Percentiles rank a stretch among this genome's conserved stretches.
phyloP scores from a whole-genome alignment of 805 yeast genomes.

The Starmerella roubikii region DNA sequence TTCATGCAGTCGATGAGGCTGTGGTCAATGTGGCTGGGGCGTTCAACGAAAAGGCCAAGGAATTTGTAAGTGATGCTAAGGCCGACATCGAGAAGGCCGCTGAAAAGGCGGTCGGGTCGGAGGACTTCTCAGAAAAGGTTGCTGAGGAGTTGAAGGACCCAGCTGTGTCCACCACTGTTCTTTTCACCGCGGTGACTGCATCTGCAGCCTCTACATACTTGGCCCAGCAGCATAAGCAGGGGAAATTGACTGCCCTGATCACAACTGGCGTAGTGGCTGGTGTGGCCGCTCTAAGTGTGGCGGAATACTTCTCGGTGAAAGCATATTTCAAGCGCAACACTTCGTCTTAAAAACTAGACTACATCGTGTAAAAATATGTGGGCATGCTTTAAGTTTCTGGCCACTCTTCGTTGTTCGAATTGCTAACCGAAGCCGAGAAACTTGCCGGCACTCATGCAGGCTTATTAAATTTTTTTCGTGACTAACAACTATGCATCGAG shows the following conservation, averaged over 20 bases:
- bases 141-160: slow-evolving; percentile 22
- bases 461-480: no score
- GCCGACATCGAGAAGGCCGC: slow-evolving; percentile 11
- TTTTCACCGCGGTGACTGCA: slow-evolving; percentile 21
- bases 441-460: no score
- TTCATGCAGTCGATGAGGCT: slow-evolving; percentile 10
- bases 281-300: slow-evolving; percentile 21
- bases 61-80: slow-evolving; percentile 13
- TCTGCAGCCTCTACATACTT: slow-evolving; percentile 23
- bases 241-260: slow-evolving; percentile 17
- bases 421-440: no score
- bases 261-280: slow-evolving; percentile 20
- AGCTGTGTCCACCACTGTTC: slow-evolving; percentile 21
- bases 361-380: no score
- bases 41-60: slow-evolving; percentile 17
- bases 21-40: slow-evolving; percentile 16
- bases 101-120: slow-evolving; percentile 11
- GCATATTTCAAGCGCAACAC: slow-evolving; percentile 21
- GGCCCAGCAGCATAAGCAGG: slow-evolving; percentile 22
- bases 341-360: not conserved
- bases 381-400: no score
- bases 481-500: no score
- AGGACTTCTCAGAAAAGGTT: slow-evolving; percentile 16
- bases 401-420: no score
- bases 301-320: slow-evolving; percentile 22